These are phyloP conservation scores for Boehmeria nivea DNA, from an alignment of 306 rosid species.

Conservation along the genomic window DNA sequence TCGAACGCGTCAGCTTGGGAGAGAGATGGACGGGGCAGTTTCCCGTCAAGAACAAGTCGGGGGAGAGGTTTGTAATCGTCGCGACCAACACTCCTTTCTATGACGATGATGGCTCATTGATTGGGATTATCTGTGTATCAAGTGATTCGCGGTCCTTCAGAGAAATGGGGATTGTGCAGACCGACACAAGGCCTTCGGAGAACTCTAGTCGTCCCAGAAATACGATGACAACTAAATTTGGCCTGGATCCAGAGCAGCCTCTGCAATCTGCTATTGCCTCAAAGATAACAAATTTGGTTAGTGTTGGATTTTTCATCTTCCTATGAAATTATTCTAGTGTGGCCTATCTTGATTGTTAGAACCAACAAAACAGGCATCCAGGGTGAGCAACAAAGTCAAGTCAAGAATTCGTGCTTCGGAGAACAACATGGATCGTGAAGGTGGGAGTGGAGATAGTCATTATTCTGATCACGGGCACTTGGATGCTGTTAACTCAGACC, in stretches of 20 bases:
- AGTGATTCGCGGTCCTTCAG: conserved; percentile 62
- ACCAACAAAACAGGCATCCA: conserved; percentile 67
- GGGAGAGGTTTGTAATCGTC: conserved; percentile 53
- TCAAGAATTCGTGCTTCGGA: conserved; percentile 65
- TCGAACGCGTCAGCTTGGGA: conserved; percentile 56
- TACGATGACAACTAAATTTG: conserved; percentile 52
- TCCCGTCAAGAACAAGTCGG: conserved; percentile 66
- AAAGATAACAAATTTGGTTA: conserved; percentile 86
- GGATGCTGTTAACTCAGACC: conserved; percentile 46
- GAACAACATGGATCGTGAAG: conserved; percentile 54
- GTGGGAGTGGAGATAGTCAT: conserved; percentile 63
- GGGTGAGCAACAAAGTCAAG: conserved; percentile 86
- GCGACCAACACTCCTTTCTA: conserved; percentile 77
- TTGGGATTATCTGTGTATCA: conserved; percentile 73
- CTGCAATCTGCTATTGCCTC: conserved; percentile 75
- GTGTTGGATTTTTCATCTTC: conserved; percentile 32
- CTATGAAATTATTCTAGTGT: conserved; percentile 26
- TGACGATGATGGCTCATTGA: conserved; percentile 64
- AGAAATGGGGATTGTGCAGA: conserved; percentile 41
- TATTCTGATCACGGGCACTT: conserved; percentile 55
- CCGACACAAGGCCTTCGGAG: conserved; percentile 31
- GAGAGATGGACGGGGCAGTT: conserved; percentile 93
- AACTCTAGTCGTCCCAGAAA: conserved; percentile 37
- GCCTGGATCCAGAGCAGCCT: conserved; percentile 88
- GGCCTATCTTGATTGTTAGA: conserved; percentile 36